Base-by-base conservation (phyloP, 2,329 filamentous ascomycete genomes). In the Penicillium glabrum region DNA sequence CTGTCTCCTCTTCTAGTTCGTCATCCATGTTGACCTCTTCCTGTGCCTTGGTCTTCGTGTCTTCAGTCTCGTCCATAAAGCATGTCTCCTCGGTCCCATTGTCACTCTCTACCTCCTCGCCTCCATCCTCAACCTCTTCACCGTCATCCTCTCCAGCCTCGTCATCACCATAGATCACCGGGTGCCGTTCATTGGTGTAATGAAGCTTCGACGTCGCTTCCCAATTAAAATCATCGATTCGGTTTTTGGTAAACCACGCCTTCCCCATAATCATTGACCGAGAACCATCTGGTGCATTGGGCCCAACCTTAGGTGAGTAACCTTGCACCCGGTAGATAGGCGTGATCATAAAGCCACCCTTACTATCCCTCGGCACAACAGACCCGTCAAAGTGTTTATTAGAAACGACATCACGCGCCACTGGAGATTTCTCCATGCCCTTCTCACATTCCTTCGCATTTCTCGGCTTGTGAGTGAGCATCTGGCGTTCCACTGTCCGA, bases 401-500 rank as follows among this genome's bases (percentile, higher is more conserved):
- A 9, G 51, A 54, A 9, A 61, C 53, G 4, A 59, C 51, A 24
- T 61, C 59, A 16, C 51, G 46, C 10, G 56, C 51, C 19, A 8
- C 13, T 0, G 21, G 9, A 21, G 21, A 6, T 51, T 57, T 59
- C 21, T 59, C 59, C 35, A 29, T 46, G 4, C 29, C 6, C 4
- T 21, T 45, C 21, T 56, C 53, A 33, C 37, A 47, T 8, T 58
- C 56, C 9, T 51, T 54, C 10, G 24, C 37, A 3, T 14, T 35
- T 11, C 13, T 10, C 10, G 57, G 49, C n/a, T 44, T 53, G 31
- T 59, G 57, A 2, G 47, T 16, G 5, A 19, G 29, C 37, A 61
- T 14, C 47, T 65, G 62, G 9, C 59, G 61, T 11, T 54, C 49
- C 11, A 59, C 39, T 1, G 14, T 46, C 13, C 55, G 62, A 5